Base-by-base conservation (phyloP, 768 basidiomycete genomes). In the Grammothele lineata region DNA sequence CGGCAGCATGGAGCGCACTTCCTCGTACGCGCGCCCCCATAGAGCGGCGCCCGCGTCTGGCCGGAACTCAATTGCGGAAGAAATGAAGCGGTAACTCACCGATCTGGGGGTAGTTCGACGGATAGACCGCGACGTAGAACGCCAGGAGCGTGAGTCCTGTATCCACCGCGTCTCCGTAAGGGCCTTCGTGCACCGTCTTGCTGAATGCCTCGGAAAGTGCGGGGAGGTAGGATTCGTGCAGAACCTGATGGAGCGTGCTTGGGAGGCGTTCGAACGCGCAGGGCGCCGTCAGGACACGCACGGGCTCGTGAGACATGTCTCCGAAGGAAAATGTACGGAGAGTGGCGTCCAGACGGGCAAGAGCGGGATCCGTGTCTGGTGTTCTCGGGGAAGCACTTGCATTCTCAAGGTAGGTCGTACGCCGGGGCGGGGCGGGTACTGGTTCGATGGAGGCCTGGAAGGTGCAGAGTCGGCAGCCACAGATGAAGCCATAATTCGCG, bases 61-160 rank as follows among this genome's bases (percentile, higher is more conserved):
- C 27, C 27, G 7, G 8, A 30, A 30, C 27, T 30, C 27, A 30
- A 14, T 36, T 32, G 27, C 19, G 21, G 7, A 22, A 6, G 12
- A 38, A 14, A 15, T 9, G 33, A 17, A 14, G 26, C 11, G 25
- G 24, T 4, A n/a, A 62, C 75, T 53, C 44, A 87, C 89, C 89
- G 21, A 83, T 87, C 54, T 89, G 85, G n/a, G 88, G 89, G 62
- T 88, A 89, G 57, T 85, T 83, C 2, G 65, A 67, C 1, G 89
- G 87, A 57, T 92, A 92, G 37, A 90, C 69, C 43, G 85, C 58
- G 10, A 75, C 57, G 62, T 91, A 92, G 6, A 87, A 64, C 1
- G 81, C 81, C 17, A 88, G 66, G 12, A 89, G 65, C 1, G 76
- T 74, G 30, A 72, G 57, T 12, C 89, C 87, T 10, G 68, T 62